Evolutionary conservation across 1,139 yeast species (phyloP), one percentile per base, ranked within the genome.

Genomic region (Dujonia santamariae): DNA sequence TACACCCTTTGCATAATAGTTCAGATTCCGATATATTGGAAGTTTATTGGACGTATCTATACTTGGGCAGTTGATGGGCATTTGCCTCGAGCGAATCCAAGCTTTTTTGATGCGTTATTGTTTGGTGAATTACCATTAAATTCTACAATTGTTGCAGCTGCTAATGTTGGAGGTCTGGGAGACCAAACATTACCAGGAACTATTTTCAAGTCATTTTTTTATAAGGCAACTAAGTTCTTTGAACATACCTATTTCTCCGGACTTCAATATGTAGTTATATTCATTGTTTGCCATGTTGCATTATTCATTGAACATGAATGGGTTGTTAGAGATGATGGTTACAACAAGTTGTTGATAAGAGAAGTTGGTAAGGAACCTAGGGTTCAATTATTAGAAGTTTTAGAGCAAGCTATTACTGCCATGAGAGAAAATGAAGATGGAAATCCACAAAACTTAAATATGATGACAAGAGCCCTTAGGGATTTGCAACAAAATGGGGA

Each of bases 291-390:
- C 22, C 72, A 69, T 40, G 48, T 74, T 19, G 73, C 78, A 2
- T 42, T 78, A 7, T 75, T 76, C 48, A 63, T 78, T 27, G 80
- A 75, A 41, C 83, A 80, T 50, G 88, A 81, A 47, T 78, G 84
- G 78, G 82, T 83, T n/a, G 75, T 76, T 1, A 61, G 79, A 36
- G 92, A 83, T 51, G 78, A 78, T 31, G 85, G 85, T 0, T 81
- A 80, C 51, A 54, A 64, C 26, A 78, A 75, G 49, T 61, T 80
- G 48, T 60, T 82, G 17, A 51, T 68, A 36, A 73, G 66, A 39
- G 72, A 69, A 39, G 71, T 82, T 32, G 88, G 88, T 4, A 69
- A 71, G 28, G 80, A 75, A 41, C 76, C 73, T 31, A 61, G 72
- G 30, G 56, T 70, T 1, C 63, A 58, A 34, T 54, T 69, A 41